These are phyloP conservation scores for Penicillium janthinellum DNA, from an alignment of 2,329 filamentous ascomycete species.

Conservation along the genomic window DNA sequence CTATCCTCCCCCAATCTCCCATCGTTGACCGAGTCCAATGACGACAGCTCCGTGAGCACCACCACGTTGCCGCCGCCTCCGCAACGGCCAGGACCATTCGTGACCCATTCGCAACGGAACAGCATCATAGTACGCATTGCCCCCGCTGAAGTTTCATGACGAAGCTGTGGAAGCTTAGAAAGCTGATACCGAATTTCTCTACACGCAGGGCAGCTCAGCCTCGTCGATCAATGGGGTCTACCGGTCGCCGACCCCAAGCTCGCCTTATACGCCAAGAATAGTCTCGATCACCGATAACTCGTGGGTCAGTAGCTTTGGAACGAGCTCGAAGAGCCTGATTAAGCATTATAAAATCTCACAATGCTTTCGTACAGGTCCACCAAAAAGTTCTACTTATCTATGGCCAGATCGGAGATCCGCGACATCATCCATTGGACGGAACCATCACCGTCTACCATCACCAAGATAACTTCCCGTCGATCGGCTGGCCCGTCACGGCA, in stretches of 20 bases:
- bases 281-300: conserved; percentile 77
- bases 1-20: conserved; percentile 66
- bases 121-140: conserved; percentile 42
- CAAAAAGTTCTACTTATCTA: conserved; percentile 84
- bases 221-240: conserved; percentile 38
- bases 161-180: not conserved
- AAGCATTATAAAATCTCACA: conserved; percentile 8
- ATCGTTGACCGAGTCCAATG: conserved; percentile 53
- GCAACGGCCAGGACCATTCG: conserved; percentile 49
- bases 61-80: conserved; percentile 45
- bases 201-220: conserved; percentile 38
- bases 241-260: conserved; percentile 63
- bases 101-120: conserved; percentile 44
- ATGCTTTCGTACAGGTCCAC: conserved; percentile 67
- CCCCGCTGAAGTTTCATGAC: not conserved
- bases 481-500: conserved; percentile 82
- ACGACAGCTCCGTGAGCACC: conserved; percentile 30
- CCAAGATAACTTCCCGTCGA: conserved; percentile 81
- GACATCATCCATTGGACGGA: conserved; percentile 72
- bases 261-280: conserved; percentile 78
- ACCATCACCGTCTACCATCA: conserved; percentile 76
- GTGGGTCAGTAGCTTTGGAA: conserved; percentile 61
- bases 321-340: not conserved
- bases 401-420: conserved; percentile 76
- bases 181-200: conserved; percentile 8